Percentiles rank a stretch among this genome's conserved stretches.
phyloP scores from a whole-genome alignment of 768 basidiomycete genomes.

The Lactarius indigo region DNA sequence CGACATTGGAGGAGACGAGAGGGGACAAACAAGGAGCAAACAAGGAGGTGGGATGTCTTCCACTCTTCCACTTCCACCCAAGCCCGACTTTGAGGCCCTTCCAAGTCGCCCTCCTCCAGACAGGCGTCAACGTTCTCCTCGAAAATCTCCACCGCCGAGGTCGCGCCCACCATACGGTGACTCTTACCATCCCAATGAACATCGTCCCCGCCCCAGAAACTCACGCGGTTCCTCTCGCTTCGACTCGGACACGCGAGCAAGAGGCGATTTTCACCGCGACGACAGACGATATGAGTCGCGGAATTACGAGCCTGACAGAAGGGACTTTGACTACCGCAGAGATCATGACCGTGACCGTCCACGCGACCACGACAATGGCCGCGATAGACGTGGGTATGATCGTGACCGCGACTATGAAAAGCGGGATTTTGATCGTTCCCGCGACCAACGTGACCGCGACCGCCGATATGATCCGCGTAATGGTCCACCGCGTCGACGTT shows the following conservation, averaged over 20 bases:
- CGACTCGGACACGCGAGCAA: constrained; percentile 12
- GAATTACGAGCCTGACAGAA: constrained; percentile 19
- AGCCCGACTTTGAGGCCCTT: constrained; percentile 33
- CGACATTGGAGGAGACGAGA: constrained; percentile 8
- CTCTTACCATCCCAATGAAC: constrained; percentile 9
- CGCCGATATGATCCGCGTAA: constrained; percentile 10
- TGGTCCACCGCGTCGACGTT: constrained; percentile 20
- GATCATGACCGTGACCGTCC: constrained; percentile 17
- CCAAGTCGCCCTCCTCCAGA: constrained; percentile 28
- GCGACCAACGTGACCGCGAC: constrained; percentile 17
- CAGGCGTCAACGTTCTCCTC: constrained; percentile 28
- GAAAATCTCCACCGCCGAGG: constrained; percentile 13
- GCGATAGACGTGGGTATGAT: constrained; percentile 12
- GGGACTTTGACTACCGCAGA: constrained; percentile 14
- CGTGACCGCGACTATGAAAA: constrained; percentile 21
- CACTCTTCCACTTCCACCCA: constrained; percentile 34
- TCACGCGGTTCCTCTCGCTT: constrained; percentile 17
- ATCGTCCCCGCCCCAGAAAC: constrained; percentile 18
- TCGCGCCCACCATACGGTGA: constrained; percentile 21
- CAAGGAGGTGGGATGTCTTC: constrained; percentile 27
- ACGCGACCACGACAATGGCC: constrained; percentile 13
- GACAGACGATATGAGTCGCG: constrained; percentile 20
- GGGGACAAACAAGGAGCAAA: constrained; percentile 27
- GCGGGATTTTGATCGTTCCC: constrained; percentile 16
- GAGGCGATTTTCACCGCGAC: constrained; percentile 19